Percentiles rank a stretch among this genome's conserved stretches.
Evolutionary conservation across 192 early-diverging fungal genomes (phyloP).

Genomic region (Coemansia sp.): DNA sequence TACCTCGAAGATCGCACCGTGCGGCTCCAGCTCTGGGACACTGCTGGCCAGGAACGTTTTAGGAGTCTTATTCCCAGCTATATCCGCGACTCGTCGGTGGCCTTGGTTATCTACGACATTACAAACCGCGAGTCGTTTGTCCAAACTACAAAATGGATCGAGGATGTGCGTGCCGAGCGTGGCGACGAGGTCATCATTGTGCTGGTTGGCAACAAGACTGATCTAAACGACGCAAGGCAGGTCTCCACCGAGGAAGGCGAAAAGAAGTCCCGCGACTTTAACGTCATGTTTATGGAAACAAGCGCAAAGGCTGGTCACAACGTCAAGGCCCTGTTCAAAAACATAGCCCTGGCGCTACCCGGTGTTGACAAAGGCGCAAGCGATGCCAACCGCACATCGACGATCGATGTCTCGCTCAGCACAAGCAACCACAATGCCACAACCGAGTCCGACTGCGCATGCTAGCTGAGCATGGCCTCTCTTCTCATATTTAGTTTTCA

Average conservation of each 20-base stretch:
- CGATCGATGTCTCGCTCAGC: constrained; percentile 60
- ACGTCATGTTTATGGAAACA: constrained; percentile 99
- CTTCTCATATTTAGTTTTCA: too few species aligned
- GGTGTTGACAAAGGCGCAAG: constrained; percentile 73
- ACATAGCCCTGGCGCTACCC: constrained; percentile 84
- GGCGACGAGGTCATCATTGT: constrained; percentile 98
- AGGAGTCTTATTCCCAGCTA: constrained; percentile 96
- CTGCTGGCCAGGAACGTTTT: constrained; percentile 98
- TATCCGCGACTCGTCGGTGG: constrained; percentile 97
- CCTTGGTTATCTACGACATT: constrained; percentile 97
- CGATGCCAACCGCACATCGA: constrained; percentile 54
- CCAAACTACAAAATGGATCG: constrained; percentile 98
- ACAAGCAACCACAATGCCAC: constrained; percentile 44
- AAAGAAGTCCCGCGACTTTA: constrained; percentile 94
- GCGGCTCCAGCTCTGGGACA: constrained; percentile 99
- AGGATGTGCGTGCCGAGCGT: constrained; percentile 97
- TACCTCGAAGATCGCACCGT: constrained; percentile 98
- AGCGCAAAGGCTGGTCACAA: constrained; percentile 98
- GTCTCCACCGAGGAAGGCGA: constrained; percentile 97
- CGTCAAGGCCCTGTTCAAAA: constrained; percentile 95
- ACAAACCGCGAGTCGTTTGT: constrained; percentile 95
- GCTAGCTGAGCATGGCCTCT: constrained; percentile 27
- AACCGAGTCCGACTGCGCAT: constrained; percentile 58
- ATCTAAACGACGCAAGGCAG: constrained; percentile 92
- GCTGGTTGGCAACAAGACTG: constrained; percentile 98